Base-by-base conservation (phyloP, 495 filamentous ascomycete genomes). In the Aspergillus nidulans region DNA sequence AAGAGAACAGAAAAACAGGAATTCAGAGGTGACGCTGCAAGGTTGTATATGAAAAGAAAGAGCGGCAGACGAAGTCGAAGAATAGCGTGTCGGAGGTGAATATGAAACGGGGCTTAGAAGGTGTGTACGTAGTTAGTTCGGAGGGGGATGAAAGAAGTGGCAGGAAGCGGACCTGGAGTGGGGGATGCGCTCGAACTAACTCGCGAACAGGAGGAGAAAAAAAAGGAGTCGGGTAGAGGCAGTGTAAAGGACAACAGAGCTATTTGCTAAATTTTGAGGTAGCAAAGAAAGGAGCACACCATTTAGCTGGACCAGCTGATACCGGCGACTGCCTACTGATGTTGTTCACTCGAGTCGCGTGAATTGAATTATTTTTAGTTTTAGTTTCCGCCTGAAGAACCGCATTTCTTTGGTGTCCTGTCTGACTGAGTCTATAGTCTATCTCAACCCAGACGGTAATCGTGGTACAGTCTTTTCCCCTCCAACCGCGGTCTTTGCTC, bases 231-330 rank as follows among this genome's bases (percentile, higher is more conserved):
- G 15, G 26, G 23, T 30, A n/a, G 15, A n/a, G 15, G n/a, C 28
- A 52, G n/a, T 30, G 28, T 19, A 39, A 51, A 28, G 38, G 45
- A 53, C 34, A 55, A n/a, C 15, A 42, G 55, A 60, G 32, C 47
- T 39, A 49, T 39, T 38, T 30, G 25, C 32, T 36, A 57, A 63
- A 66, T 63, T 45, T 45, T 13, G 61, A 64, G 55, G 63, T 52
- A 28, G n/a, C 44, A 39, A 18, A 28, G 23, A 51, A 40, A 50
- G 38, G n/a, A 28, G 51, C 48, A 43, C 43, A 43, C 24, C 40
- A 43, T 43, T 20, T 21, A 8, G 19, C 7, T 8, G 20, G 23
- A 2, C 13, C 19, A 3, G 26, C 30, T 24, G 49, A 52, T 40
- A 40, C n/a, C n/a, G n/a, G n/a, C n/a, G n/a, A 54, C 28, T 40